Conservation (phyloP, 164 flowering plant species). For the Nymphaea colorata region DNA sequence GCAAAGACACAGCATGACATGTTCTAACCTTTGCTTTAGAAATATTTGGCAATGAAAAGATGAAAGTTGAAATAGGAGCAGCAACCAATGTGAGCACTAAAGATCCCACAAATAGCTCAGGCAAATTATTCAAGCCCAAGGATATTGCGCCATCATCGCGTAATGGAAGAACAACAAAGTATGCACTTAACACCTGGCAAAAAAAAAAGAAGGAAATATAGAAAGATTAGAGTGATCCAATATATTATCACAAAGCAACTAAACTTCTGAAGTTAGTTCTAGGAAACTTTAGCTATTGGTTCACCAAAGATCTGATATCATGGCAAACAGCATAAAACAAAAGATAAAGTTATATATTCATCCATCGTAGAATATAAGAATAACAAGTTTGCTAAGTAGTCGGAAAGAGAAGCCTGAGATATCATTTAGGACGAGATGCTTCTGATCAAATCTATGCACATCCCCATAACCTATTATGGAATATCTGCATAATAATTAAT, state of each 20-base stretch:
- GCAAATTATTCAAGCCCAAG: conserved; percentile 68
- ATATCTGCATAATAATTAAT: too few relatives aligned
- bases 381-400: too few relatives aligned
- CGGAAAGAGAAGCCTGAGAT: too few relatives aligned
- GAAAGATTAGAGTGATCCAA: neutral
- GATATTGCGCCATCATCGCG: conserved; percentile 98
- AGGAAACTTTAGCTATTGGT: neutral
- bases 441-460: too few relatives aligned
- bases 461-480: too few relatives aligned
- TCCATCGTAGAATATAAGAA: neutral
- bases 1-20: too few relatives aligned
- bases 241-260: neutral
- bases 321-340: neutral
- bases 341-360: neutral
- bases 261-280: neutral
- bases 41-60: conserved; percentile 80
- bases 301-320: neutral
- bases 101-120: conserved; percentile 78
- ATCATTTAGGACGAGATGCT: too few relatives aligned
- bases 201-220: neutral
- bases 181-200: conserved; percentile 79
- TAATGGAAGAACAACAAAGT: conserved; percentile 83
- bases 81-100: conserved; percentile 70
- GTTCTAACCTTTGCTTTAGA: conserved; percentile 68
- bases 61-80: conserved; percentile 74